These are phyloP conservation scores for Raphidocelis subcapitata DNA, from an alignment of 139 green algal species.

Conservation along the genomic window DNA sequence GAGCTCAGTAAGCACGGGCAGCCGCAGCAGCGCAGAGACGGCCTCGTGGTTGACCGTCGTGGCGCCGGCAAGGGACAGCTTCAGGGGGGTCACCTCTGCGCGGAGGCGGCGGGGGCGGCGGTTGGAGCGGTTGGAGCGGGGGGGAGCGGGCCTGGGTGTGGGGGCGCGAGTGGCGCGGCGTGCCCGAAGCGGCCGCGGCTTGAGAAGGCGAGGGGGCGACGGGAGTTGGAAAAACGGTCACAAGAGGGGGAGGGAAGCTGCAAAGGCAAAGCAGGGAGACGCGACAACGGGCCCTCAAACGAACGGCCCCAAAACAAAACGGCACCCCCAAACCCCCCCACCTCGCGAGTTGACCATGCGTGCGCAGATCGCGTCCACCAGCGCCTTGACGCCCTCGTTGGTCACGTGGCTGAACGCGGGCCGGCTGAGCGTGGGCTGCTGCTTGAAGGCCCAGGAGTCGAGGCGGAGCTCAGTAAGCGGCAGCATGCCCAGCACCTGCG, in stretches of 20 bases:
- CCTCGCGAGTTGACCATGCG: conserved; percentile 14
- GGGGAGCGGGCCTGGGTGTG: not conserved
- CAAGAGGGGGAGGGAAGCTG: no score
- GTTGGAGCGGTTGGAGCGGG: not conserved
- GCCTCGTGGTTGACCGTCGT: conserved; percentile 68
- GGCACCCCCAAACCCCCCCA: no score
- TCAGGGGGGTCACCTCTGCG: conserved; percentile 51
- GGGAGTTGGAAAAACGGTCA: no score
- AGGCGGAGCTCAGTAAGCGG: conserved; percentile 56
- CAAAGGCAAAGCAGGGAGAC: no score
- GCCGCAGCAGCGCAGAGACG: conserved; percentile 66
- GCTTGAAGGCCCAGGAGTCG: conserved; percentile 63
- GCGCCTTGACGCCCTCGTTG: conserved; percentile 66
- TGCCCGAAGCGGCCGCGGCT: no score
- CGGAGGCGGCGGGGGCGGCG: no score
- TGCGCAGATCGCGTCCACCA: conserved; percentile 67
- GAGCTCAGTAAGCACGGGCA: conserved; percentile 69
- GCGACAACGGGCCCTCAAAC: no score
- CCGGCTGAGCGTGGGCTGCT: conserved; percentile 57
- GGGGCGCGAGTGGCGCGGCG: not conserved
- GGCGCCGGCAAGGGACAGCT: conserved; percentile 69
- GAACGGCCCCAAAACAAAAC: no score
- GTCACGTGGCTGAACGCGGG: conserved; percentile 64
- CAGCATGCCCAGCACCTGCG: conserved; percentile 42
- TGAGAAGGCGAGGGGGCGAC: no score